Evolutionary conservation across 495 filamentous ascomycete genomes (phyloP).

Genomic region (Penicillium dipodomyicola): DNA sequence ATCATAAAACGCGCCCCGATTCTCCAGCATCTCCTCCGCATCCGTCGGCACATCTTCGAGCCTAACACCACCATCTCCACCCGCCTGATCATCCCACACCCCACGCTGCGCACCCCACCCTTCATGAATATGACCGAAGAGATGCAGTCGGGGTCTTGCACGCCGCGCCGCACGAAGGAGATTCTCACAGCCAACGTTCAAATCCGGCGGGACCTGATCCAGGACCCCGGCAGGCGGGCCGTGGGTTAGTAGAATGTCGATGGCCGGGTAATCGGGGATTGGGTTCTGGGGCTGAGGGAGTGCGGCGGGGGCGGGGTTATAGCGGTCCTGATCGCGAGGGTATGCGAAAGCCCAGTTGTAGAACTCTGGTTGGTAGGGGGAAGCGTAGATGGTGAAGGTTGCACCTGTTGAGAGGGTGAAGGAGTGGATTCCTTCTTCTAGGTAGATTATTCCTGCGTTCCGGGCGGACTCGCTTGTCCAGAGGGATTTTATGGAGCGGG

Average conservation of each 20-base stretch:
- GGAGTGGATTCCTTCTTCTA: slow-evolving; percentile 61
- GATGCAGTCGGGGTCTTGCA: slow-evolving; percentile 51
- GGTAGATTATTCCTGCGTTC: slow-evolving; percentile 55
- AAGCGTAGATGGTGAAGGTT: slow-evolving; percentile 62
- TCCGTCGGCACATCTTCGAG: slow-evolving; percentile 33
- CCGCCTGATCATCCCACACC: slow-evolving; percentile 44
- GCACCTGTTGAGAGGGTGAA: slow-evolving; percentile 60
- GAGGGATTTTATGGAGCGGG: slow-evolving; percentile 35
- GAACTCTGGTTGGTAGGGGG: slow-evolving; percentile 63
- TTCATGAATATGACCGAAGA: slow-evolving; percentile 67
- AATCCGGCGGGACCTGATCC: slow-evolving; percentile 42
- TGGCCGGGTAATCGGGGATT: slow-evolving; percentile 45
- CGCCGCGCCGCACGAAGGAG: slow-evolving; percentile 44
- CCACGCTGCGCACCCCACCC: slow-evolving; percentile 66
- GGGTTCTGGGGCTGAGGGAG: slow-evolving; percentile 37
- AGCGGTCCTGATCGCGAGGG: slow-evolving; percentile 50
- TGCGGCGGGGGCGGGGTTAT: slow-evolving; percentile 38
- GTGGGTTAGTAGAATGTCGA: slow-evolving; percentile 73
- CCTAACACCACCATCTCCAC: slow-evolving; percentile 13
- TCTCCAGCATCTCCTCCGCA: slow-evolving; percentile 39
- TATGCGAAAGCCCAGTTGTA: slow-evolving; percentile 65
- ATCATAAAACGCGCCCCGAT: slow-evolving; percentile 46
- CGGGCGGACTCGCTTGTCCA: slow-evolving; percentile 50
- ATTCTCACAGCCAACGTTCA: slow-evolving; percentile 48
- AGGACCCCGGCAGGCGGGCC: slow-evolving; percentile 63